Evolutionary conservation across 2,329 filamentous ascomycete species (phyloP).

Genomic region (Botrytis deweyae): DNA sequence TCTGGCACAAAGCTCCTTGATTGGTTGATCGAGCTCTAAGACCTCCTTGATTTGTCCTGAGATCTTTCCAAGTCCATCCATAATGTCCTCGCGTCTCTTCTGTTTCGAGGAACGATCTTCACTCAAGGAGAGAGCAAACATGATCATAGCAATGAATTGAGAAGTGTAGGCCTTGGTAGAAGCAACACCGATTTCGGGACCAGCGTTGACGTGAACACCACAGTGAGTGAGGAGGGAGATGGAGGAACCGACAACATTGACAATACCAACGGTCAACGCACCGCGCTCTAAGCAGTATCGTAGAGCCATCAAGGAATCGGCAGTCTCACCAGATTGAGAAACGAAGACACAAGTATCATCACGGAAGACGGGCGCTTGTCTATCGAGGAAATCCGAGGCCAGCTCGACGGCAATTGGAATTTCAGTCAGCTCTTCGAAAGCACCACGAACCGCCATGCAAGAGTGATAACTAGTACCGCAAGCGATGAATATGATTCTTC

Average conservation of each 20-base stretch:
- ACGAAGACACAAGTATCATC: conserved; percentile 99
- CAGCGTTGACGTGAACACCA: conserved; percentile 99
- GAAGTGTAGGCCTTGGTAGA: conserved; percentile 99
- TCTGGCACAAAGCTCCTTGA: conserved; percentile 91
- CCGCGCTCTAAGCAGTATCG: conserved; percentile 98
- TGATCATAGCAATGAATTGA: conserved; percentile 99
- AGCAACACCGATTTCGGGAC: conserved; percentile 96
- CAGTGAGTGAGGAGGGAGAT: conserved; percentile 99
- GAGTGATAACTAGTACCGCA: conserved; percentile 98
- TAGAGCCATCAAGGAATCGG: conserved; percentile 94
- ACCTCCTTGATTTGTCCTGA: conserved; percentile 91
- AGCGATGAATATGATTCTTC: conserved; percentile 97
- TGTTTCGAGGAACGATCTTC: conserved; percentile 96
- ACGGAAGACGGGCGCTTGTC: conserved; percentile 96
- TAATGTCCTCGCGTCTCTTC: conserved; percentile 89
- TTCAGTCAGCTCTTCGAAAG: conserved; percentile 96
- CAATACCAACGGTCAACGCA: conserved; percentile 94
- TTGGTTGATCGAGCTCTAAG: conserved; percentile 84
- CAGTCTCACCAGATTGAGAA: conserved; percentile 97
- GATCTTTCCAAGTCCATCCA: conserved; percentile 84
- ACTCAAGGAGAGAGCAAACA: conserved; percentile 95
- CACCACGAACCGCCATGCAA: conserved; percentile 97
- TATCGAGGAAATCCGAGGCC: conserved; percentile 96
- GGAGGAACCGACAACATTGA: conserved; percentile 97
- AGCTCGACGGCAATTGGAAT: conserved; percentile 97